These are phyloP conservation scores for Fusarium sp. DNA, from an alignment of 2,329 filamentous ascomycete species.

Conservation along the genomic window DNA sequence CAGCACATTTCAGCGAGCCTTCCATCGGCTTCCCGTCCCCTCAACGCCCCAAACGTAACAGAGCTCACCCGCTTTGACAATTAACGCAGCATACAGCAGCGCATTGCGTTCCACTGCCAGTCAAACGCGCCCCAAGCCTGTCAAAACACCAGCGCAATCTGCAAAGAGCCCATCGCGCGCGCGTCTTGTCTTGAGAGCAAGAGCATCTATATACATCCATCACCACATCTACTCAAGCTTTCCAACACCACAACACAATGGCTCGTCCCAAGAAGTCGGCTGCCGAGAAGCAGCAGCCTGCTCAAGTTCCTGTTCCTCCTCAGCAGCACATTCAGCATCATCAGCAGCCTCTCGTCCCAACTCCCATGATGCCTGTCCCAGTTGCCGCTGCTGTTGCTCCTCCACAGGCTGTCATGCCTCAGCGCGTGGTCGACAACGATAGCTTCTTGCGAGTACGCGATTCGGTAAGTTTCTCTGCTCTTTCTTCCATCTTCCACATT, in stretches of 20 bases:
- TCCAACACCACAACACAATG: constrained; percentile 47
- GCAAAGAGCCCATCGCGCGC: background rate
- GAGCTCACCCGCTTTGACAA: constrained; percentile 43
- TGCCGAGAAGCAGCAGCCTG: constrained; percentile 48
- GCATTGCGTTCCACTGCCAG: constrained; percentile 33
- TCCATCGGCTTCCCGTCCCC: constrained; percentile 27
- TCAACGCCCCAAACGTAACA: constrained; percentile 43
- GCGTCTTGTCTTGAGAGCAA: background rate
- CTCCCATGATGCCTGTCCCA: constrained; percentile 55
- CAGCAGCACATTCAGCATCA: constrained; percentile 39
- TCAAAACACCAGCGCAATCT: constrained; percentile 14
- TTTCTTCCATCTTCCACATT: constrained; percentile 19
- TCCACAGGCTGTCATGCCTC: constrained; percentile 36
- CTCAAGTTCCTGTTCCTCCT: constrained; percentile 47
- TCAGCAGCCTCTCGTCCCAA: constrained; percentile 46
- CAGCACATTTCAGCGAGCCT: constrained; percentile 37
- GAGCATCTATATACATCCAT: background rate
- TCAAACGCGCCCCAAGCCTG: constrained; percentile 17
- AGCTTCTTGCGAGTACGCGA: constrained; percentile 86
- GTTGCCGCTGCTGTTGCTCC: constrained; percentile 40
- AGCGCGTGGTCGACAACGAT: constrained; percentile 71
- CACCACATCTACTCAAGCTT: background rate
- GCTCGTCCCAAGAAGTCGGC: constrained; percentile 61
- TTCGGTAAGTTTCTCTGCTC: constrained; percentile 70
- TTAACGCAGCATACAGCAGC: constrained; percentile 33